Percentiles rank a stretch among this genome's conserved stretches.
These are phyloP conservation scores for Saturnispora sanitii DNA, from an alignment of 805 yeast genomes.

Conservation along the genomic window DNA sequence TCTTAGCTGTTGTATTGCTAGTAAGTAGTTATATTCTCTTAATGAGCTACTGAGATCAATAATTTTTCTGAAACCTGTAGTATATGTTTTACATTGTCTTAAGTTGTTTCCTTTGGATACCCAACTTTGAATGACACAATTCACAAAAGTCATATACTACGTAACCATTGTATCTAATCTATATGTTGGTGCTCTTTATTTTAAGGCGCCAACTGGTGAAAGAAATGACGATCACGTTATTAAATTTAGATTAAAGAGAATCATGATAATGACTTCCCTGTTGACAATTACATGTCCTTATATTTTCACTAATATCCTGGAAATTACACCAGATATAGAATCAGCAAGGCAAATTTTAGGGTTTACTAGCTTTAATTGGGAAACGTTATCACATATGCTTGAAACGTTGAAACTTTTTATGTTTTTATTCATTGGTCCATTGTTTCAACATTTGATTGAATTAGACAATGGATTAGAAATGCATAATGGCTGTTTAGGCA, in stretches of 20 bases:
- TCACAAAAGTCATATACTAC: conserved; percentile 16
- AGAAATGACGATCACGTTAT: conserved; percentile 39
- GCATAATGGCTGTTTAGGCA: conserved; percentile 2
- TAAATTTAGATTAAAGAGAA: conserved; percentile 31
- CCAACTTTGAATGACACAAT: not conserved
- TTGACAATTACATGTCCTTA: conserved; percentile 27
- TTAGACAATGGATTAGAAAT: conserved; percentile 3
- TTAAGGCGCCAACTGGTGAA: conserved; percentile 16
- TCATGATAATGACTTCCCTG: conserved; percentile 25
- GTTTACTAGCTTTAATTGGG: conserved; percentile 5
- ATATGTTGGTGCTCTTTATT: conserved; percentile 38
- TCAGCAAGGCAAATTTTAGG: conserved; percentile 15
- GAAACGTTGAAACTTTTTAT: conserved; percentile 17
- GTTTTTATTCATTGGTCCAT: conserved; percentile 29
- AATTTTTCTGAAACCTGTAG: too few relatives aligned
- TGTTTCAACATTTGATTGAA: conserved; percentile 1
- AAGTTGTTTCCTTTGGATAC: not conserved
- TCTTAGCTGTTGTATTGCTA: too few relatives aligned
- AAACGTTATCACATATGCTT: not conserved
- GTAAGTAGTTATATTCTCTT: too few relatives aligned
- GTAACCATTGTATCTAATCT: conserved; percentile 31
- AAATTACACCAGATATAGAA: conserved; percentile 9
- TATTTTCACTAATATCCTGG: conserved; percentile 17
- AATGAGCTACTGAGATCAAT: too few relatives aligned
- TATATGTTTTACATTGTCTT: not conserved